A percentile compares a stretch with the other conserved stretches of the same genome.
Evolutionary conservation across 2,329 filamentous ascomycete genomes (phyloP).

Genomic region (Talaromyces sp.): DNA sequence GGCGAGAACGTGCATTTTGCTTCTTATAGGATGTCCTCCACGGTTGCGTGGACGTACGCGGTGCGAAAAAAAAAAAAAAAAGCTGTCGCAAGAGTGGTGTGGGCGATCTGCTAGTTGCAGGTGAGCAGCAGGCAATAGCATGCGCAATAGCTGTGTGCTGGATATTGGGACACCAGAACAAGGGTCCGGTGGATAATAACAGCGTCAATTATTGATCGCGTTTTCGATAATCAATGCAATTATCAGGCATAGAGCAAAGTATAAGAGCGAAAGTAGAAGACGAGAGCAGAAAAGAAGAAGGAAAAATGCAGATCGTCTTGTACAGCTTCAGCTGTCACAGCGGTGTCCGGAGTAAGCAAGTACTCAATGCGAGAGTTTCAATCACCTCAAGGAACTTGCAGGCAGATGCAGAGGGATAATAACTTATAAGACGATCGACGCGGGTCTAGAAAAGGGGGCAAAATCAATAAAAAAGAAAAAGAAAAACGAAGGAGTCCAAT

Average conservation of each 20-base stretch:
- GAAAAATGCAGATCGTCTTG: no score
- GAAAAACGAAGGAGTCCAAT: neutral
- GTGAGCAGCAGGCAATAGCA: neutral
- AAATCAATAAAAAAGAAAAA: neutral
- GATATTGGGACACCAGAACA: neutral
- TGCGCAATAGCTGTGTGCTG: neutral
- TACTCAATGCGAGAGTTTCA: neutral
- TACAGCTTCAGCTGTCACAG: neutral
- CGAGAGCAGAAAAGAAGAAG: no score
- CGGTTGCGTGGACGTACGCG: neutral
- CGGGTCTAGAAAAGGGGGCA: neutral
- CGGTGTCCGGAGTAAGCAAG: neutral
- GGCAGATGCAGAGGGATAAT: neutral
- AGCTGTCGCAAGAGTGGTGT: neutral
- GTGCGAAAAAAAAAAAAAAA: neutral
- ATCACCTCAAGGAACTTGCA: neutral
- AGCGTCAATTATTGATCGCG: neutral
- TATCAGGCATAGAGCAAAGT: neutral
- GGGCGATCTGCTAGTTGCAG: neutral
- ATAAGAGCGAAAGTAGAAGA: neutral
- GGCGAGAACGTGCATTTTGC: conserved; percentile 11
- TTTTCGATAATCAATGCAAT: neutral
- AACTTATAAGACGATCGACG: neutral
- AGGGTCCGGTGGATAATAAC: neutral
- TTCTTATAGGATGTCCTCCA: neutral